Evolutionary conservation across 352 stramenopile species (phyloP).

Genomic region (Phytophthora litchii): DNA sequence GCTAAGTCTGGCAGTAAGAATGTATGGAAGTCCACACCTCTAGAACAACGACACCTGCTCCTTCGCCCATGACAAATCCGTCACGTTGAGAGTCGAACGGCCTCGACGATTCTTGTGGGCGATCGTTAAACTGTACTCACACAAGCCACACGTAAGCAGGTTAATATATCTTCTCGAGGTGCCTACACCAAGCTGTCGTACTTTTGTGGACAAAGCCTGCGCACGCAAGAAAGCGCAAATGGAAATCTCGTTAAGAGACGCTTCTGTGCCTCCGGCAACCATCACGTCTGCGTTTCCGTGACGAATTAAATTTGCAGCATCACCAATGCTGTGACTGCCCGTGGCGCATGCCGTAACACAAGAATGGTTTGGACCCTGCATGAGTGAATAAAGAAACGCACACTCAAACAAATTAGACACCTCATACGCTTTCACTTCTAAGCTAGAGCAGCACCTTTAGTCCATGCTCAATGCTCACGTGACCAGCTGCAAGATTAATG

Average conservation of each 20-base stretch:
- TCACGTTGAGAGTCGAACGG: constrained; percentile 96
- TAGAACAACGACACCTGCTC: constrained; percentile 69
- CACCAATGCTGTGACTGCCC: constrained; percentile 96
- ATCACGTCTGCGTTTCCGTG: constrained; percentile 94
- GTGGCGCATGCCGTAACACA: constrained; percentile 97
- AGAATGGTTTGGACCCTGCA: constrained; percentile 95
- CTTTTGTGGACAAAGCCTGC: constrained; percentile 94
- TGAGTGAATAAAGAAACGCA: background rate
- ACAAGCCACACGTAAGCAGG: constrained; percentile 1
- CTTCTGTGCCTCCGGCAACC: constrained; percentile 96
- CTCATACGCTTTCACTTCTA: background rate
- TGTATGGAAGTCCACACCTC: constrained; percentile 33
- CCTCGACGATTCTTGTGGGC: constrained; percentile 85
- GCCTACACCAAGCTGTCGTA: constrained; percentile 13
- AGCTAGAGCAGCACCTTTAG: constrained; percentile 62
- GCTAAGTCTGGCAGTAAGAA: background rate
- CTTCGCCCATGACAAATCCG: constrained; percentile 98
- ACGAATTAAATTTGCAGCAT: constrained; percentile 92
- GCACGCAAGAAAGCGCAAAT: constrained; percentile 95
- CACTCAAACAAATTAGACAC: background rate
- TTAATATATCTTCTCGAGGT: background rate
- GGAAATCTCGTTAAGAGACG: constrained; percentile 93
- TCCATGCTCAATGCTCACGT: constrained; percentile 91
- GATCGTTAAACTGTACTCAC: constrained; percentile 92
- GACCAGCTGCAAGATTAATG: constrained; percentile 92